Base-by-base conservation (phyloP, 345 rosid genomes). In the Clausena lansium region DNA sequence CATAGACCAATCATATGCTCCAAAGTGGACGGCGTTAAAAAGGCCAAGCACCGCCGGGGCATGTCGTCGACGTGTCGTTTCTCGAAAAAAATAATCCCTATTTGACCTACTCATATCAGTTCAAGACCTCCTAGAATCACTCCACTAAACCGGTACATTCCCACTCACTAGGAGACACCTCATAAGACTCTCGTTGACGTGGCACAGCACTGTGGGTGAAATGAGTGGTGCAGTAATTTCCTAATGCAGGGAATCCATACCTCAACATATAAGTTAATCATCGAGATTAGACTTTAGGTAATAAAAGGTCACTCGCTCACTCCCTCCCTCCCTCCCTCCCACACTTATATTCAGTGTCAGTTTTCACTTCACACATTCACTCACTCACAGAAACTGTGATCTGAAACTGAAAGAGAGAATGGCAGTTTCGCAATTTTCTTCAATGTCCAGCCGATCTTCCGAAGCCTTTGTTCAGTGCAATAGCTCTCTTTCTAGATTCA, bases 401-500 rank as follows among this genome's bases (percentile, higher is more conserved):
- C 72, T 17, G 54, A 30, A 14, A 8, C 33, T 13, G 69, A 28
- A 69, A 67, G 60, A 61, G 80, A 83, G 81, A 63, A 74, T 74
- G 77, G 60, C 61, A 47, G 28, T 74, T 45, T 74, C 77, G 47
- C 77, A 74, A 63, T 9, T 74, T 5, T 30, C 73, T 55, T 25
- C 71, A 64, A 33, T 60, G 28, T 75, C 88, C 79, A 62, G 30
- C 35, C 58, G 60, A 13, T 20, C 77, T 58, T 27, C 70, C 70
- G 70, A 27, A 71, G 47, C 67, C 52, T 75, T 63, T 7, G 36
- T 73, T 28, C 78, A 70, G 25, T 77, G 57, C 57, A 17, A 59
- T 64, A 52, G 63, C 63, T 80, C 86, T 17, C 71, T 81, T 28
- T 78, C 86, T 8, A 83, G 87, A 70, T 80, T 77, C 73, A 62